A percentile compares a stretch with the other conserved stretches of the same genome.
These are phyloP conservation scores for Geotrichum europaeum DNA, from an alignment of 1,139 yeast species.

Conservation along the genomic window DNA sequence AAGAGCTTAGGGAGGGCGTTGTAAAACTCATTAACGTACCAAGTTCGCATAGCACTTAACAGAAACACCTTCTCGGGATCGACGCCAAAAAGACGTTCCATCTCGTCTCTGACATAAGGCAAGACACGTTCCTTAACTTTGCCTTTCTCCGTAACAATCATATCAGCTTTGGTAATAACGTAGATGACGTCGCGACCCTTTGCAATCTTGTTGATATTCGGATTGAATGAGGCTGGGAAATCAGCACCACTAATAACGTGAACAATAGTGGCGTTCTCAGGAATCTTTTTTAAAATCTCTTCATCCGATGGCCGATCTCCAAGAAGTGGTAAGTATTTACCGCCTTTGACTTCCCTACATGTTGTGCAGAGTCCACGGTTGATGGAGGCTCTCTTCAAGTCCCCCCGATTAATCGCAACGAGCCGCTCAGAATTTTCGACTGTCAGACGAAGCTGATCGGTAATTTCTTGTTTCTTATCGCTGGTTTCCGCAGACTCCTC, in stretches of 20 bases:
- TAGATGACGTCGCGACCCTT: slow-evolving; percentile 41
- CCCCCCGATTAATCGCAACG: background rate
- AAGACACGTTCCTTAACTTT: slow-evolving; percentile 38
- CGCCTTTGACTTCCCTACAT: slow-evolving; percentile 17
- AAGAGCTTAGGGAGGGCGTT: slow-evolving; percentile 40
- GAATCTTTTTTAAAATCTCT: slow-evolving; percentile 39
- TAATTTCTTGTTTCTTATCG: background rate
- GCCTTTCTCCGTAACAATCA: slow-evolving; percentile 39
- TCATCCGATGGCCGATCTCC: slow-evolving; percentile 21
- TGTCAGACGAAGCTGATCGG: slow-evolving; percentile 4
- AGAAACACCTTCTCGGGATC: slow-evolving; percentile 44
- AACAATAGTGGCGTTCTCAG: slow-evolving; percentile 46
- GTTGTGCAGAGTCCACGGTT: slow-evolving; percentile 18
- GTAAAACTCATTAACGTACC: slow-evolving; percentile 45
- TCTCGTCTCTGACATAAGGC: slow-evolving; percentile 43
- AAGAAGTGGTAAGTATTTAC: slow-evolving; percentile 1
- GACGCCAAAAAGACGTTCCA: slow-evolving; percentile 40
- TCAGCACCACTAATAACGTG: slow-evolving; percentile 62
- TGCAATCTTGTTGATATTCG: slow-evolving; percentile 37
- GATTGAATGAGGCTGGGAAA: slow-evolving; percentile 57
- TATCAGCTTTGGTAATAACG: slow-evolving; percentile 55
- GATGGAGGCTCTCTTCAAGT: slow-evolving; percentile 15
- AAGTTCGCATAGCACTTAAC: slow-evolving; percentile 46
- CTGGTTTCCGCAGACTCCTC: background rate
- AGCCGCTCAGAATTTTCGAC: slow-evolving; percentile 2